phyloP scores from a whole-genome alignment of 2,329 filamentous ascomycete genomes.

The Neonectria sp. region DNA sequence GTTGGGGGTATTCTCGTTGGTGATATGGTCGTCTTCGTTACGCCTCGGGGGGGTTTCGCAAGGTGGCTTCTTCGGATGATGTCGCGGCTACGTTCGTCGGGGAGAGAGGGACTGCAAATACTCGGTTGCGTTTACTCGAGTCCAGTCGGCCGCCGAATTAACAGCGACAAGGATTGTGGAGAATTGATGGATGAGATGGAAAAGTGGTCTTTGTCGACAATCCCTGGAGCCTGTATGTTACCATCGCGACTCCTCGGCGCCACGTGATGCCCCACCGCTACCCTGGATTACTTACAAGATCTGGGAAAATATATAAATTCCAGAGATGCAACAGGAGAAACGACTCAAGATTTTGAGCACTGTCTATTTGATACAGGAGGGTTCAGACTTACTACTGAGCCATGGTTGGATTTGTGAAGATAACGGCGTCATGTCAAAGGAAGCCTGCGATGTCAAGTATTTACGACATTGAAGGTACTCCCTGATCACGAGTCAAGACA shows the following conservation, averaged over 20 bases:
- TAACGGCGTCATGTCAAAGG: neutral
- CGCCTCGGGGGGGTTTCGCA: slow-evolving; percentile 13
- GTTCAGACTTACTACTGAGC: no score
- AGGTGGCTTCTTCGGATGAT: slow-evolving; percentile 16
- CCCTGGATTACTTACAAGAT: slow-evolving; percentile 18
- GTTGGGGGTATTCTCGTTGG: slow-evolving; percentile 16
- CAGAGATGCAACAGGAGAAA: neutral
- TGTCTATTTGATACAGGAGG: neutral
- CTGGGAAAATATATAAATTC: neutral
- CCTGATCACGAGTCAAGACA: neutral
- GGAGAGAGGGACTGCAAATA: neutral
- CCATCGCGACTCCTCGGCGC: slow-evolving; percentile 17
- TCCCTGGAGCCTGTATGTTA: slow-evolving; percentile 23
- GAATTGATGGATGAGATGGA: slow-evolving; percentile 9
- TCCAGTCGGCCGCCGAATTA: slow-evolving; percentile 9
- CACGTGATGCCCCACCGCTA: slow-evolving; percentile 30
- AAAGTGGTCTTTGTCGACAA: slow-evolving; percentile 25
- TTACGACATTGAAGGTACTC: neutral
- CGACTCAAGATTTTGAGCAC: neutral
- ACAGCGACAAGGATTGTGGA: slow-evolving; percentile 6
- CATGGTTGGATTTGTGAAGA: neutral
- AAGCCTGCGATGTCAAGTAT: neutral
- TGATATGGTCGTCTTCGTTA: slow-evolving; percentile 6
- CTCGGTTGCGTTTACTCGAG: neutral
- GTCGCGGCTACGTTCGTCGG: neutral